Conservation (phyloP, 2,329 filamentous ascomycete species). For the Penicillium sp. region DNA sequence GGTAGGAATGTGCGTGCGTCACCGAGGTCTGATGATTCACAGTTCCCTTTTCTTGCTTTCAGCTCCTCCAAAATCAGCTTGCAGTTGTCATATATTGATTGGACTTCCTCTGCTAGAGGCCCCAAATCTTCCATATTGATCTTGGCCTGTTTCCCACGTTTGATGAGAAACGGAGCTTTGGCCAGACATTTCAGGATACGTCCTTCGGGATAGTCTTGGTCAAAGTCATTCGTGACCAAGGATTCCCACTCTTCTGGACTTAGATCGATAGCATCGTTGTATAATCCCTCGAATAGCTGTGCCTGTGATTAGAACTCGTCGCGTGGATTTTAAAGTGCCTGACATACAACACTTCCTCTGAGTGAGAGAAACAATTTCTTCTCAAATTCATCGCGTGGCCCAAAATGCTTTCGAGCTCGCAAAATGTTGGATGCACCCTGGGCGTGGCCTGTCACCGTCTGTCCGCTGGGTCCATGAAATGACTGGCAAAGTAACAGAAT, state of each 20-base stretch:
- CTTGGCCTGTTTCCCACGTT: conserved; percentile 21
- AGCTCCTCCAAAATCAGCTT: conserved; percentile 18
- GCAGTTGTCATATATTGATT: conserved; percentile 24
- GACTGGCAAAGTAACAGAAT: conserved; percentile 36
- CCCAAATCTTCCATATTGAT: conserved; percentile 7
- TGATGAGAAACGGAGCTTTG: conserved; percentile 32
- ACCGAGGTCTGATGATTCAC: conserved; percentile 10
- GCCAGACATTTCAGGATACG: conserved; percentile 34
- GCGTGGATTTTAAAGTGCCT: not conserved
- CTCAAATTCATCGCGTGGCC: conserved; percentile 38
- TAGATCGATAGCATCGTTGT: conserved; percentile 36
- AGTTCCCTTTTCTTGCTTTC: conserved; percentile 14
- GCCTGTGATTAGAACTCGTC: not conserved
- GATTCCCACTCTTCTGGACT: conserved; percentile 35
- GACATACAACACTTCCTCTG: conserved; percentile 38
- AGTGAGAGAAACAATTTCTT: conserved; percentile 34
- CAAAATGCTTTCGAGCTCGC: conserved; percentile 32
- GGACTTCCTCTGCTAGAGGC: conserved; percentile 22
- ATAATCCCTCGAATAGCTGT: conserved; percentile 40
- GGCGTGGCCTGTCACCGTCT: conserved; percentile 30
- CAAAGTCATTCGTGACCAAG: conserved; percentile 33
- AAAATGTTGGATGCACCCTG: conserved; percentile 40
- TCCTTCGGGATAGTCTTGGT: conserved; percentile 30
- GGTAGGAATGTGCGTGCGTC: conserved; percentile 2
- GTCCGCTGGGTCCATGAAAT: conserved; percentile 22